Conservation (phyloP, 139 green algal species). For the Microglena sp. region DNA sequence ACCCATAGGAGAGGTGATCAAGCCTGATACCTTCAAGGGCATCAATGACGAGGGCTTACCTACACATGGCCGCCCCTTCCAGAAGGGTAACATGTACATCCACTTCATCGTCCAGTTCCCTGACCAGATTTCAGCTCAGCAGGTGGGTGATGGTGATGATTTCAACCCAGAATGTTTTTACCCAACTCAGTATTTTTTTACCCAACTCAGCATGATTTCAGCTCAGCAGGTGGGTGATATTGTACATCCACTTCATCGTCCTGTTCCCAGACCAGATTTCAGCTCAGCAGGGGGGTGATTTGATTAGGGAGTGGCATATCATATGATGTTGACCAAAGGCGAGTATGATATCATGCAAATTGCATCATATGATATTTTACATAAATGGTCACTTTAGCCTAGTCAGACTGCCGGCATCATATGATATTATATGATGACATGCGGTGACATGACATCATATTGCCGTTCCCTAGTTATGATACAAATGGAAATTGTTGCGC, state of each 20-base stretch:
- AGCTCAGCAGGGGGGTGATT: background rate
- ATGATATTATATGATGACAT: too few species aligned
- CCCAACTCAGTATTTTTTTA: background rate
- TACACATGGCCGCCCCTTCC: conserved; percentile 72
- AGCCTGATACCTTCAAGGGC: conserved; percentile 72
- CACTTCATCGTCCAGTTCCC: conserved; percentile 88
- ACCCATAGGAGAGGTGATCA: conserved; percentile 81
- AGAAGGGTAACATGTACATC: conserved; percentile 91
- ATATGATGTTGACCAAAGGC: too few species aligned
- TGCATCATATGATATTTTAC: too few species aligned
- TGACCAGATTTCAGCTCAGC: conserved; percentile 28
- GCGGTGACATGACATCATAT: too few species aligned
- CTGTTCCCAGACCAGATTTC: background rate
- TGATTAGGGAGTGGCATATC: background rate
- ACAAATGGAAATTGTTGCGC: too few species aligned
- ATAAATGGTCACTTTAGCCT: too few species aligned
- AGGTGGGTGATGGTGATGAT: conserved; percentile 1
- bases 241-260: background rate
- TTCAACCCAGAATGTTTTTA: background rate
- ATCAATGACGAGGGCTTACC: conserved; percentile 95
- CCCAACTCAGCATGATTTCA: background rate
- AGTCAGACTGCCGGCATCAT: too few species aligned
- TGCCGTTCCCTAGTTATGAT: too few species aligned
- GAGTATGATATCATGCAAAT: too few species aligned
- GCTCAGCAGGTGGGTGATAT: background rate